phyloP scores from a whole-genome alignment of 495 filamentous ascomycete species.

The Arthonia radiata region DNA sequence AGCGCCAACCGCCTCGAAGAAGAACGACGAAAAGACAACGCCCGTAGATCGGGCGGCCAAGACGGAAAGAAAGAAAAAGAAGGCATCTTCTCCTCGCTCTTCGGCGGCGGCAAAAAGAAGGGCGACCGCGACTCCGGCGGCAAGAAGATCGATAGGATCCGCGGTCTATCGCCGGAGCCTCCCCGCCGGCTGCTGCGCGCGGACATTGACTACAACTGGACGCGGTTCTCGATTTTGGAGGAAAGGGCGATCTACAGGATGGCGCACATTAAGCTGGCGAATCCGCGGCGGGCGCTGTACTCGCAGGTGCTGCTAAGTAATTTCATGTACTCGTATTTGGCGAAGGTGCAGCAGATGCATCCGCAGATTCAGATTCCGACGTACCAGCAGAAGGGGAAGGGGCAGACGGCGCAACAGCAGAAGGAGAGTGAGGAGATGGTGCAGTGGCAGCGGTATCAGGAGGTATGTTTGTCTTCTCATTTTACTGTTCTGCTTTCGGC shows the following conservation, averaged over 20 bases:
- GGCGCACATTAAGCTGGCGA: slow-evolving; percentile 96
- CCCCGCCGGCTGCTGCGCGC: slow-evolving; percentile 41
- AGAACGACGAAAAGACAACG: slow-evolving; percentile 61
- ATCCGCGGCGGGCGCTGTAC: slow-evolving; percentile 73
- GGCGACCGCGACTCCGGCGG: slow-evolving; percentile 33
- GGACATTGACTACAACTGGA: slow-evolving; percentile 89
- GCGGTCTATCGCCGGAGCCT: slow-evolving; percentile 61
- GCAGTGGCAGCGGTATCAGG: slow-evolving; percentile 39
- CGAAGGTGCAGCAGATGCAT: slow-evolving; percentile 96
- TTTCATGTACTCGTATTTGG: slow-evolving; percentile 99
- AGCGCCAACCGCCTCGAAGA: slow-evolving; percentile 52
- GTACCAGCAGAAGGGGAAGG: slow-evolving; percentile 34
- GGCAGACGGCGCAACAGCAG: slow-evolving; percentile 34
- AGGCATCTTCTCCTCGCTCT: slow-evolving; percentile 75
- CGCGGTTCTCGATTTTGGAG: slow-evolving; percentile 81
- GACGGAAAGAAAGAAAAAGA: slow-evolving; percentile 82
- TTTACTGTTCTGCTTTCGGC: too few relatives aligned
- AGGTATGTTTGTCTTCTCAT: slow-evolving; percentile 20
- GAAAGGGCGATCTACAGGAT: slow-evolving; percentile 95
- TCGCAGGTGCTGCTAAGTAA: slow-evolving; percentile 96
- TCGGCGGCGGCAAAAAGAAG: slow-evolving; percentile 62
- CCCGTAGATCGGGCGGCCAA: slow-evolving; percentile 34
- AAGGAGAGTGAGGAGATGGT: slow-evolving; percentile 32
- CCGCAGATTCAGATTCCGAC: slow-evolving; percentile 61
- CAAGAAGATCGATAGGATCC: slow-evolving; percentile 48